These are phyloP conservation scores for Grosmannia clavigera DNA, from an alignment of 2,329 filamentous ascomycete species.

Conservation along the genomic window DNA sequence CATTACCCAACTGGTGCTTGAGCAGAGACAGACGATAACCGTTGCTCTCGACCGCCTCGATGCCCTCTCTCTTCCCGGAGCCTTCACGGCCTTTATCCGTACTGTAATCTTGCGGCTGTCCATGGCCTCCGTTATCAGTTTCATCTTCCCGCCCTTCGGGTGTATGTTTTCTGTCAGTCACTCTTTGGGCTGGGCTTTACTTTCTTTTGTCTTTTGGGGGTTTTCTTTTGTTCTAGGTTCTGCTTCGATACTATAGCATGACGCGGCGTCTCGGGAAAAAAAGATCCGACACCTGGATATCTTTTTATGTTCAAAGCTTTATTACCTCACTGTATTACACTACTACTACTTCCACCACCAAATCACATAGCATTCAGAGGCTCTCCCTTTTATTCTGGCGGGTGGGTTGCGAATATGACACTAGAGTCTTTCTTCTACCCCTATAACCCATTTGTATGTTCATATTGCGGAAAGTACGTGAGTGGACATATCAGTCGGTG, in stretches of 20 bases:
- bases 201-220: neutral
- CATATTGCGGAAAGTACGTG: too few species aligned
- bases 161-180: neutral
- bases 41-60: too few species aligned
- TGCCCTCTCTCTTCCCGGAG: too few species aligned
- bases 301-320: neutral
- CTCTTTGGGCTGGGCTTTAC: neutral
- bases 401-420: neutral
- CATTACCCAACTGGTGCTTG: too few species aligned
- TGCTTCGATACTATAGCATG: conserved; percentile 5
- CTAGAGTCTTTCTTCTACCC: too few species aligned
- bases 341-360: neutral
- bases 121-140: too few species aligned
- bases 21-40: too few species aligned
- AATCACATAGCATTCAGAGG: neutral
- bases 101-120: too few species aligned
- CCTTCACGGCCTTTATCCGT: too few species aligned
- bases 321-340: neutral
- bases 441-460: too few species aligned
- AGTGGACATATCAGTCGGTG: too few species aligned
- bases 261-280: conserved; percentile 6
- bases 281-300: neutral
- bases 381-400: neutral
- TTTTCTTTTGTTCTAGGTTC: neutral
- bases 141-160: neutral